Evolutionary conservation across 257 asterid species (phyloP).

Genomic region (Fraxinus anomala): DNA sequence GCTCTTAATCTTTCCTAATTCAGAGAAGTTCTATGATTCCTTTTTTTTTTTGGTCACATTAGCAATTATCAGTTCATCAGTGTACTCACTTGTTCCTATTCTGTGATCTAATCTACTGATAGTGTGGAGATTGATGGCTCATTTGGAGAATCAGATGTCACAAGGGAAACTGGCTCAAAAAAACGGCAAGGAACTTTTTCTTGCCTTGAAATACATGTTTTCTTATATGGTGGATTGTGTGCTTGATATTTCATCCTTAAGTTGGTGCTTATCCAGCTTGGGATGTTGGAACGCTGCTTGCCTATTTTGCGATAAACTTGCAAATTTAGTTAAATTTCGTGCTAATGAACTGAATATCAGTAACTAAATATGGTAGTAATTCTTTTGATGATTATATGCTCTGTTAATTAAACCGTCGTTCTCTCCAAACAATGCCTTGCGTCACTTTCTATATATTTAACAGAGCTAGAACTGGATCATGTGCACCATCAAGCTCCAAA

Average conservation of each 20-base stretch:
- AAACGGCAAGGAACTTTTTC: slow-evolving; percentile 55
- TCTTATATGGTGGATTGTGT: background rate
- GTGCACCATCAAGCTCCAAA: slow-evolving; percentile 74
- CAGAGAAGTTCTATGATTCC: background rate
- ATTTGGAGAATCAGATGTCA: slow-evolving; percentile 59
- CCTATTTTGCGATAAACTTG: background rate
- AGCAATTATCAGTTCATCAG: background rate
- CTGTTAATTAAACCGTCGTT: background rate
- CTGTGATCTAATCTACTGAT: slow-evolving; percentile 20
- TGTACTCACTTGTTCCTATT: slow-evolving; percentile 4
- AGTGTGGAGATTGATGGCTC: slow-evolving; percentile 75
- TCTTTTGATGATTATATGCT: background rate
- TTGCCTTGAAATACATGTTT: background rate
- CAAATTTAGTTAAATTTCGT: background rate
- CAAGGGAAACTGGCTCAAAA: slow-evolving; percentile 60
- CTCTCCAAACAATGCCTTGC: background rate
- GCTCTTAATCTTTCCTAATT: background rate
- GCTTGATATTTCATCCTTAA: background rate
- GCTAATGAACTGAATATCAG: background rate
- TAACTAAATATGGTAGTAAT: background rate
- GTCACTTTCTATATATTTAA: slow-evolving; percentile 24
- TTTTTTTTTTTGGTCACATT: background rate
- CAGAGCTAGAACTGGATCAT: slow-evolving; percentile 66
- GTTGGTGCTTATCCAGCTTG: background rate
- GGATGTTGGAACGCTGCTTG: background rate